A percentile compares a stretch with the other conserved stretches of the same genome.
Evolutionary conservation across 1,139 yeast species (phyloP).

Genomic region (Pichia sp.): DNA sequence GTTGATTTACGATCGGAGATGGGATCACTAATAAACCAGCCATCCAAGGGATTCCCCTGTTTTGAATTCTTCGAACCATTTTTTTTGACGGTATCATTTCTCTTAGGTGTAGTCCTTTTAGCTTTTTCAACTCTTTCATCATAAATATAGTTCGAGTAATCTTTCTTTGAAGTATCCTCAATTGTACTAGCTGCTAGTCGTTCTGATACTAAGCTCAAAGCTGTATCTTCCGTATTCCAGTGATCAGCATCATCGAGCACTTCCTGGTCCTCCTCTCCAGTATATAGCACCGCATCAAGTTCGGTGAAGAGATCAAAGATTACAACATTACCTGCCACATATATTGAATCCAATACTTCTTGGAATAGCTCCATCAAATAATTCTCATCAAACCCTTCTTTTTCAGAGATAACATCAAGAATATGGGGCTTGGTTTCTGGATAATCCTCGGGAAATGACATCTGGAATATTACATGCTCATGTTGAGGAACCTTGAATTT

Average conservation of each 20-base stretch:
- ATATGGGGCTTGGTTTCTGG: constrained; percentile 62
- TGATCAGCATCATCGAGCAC: constrained; percentile 24
- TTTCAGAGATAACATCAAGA: constrained; percentile 46
- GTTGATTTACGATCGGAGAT: constrained; percentile 80
- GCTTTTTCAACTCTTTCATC: constrained; percentile 29
- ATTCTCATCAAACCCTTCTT: constrained; percentile 37
- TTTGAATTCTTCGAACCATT: constrained; percentile 1
- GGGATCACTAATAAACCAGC: constrained; percentile 77
- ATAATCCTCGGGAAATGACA: constrained; percentile 66
- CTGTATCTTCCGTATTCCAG: constrained; percentile 19
- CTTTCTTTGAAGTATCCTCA: constrained; percentile 4
- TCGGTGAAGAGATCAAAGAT: constrained; percentile 74
- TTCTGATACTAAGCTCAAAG: neutral
- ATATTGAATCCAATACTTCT: constrained; percentile 49
- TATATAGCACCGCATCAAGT: constrained; percentile 47
- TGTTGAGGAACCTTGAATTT: constrained; percentile 62
- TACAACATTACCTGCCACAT: constrained; percentile 60
- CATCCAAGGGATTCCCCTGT: constrained; percentile 46
- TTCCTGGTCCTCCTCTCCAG: constrained; percentile 36
- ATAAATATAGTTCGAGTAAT: constrained; percentile 24
- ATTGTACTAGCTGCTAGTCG: neutral
- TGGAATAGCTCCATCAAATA: constrained; percentile 43
- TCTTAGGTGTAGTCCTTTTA: constrained; percentile 14
- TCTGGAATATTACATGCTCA: constrained; percentile 50
- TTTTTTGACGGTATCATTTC: neutral